These are phyloP conservation scores for Clonostachys solani DNA, from an alignment of 2,329 filamentous ascomycete genomes.

Conservation along the genomic window DNA sequence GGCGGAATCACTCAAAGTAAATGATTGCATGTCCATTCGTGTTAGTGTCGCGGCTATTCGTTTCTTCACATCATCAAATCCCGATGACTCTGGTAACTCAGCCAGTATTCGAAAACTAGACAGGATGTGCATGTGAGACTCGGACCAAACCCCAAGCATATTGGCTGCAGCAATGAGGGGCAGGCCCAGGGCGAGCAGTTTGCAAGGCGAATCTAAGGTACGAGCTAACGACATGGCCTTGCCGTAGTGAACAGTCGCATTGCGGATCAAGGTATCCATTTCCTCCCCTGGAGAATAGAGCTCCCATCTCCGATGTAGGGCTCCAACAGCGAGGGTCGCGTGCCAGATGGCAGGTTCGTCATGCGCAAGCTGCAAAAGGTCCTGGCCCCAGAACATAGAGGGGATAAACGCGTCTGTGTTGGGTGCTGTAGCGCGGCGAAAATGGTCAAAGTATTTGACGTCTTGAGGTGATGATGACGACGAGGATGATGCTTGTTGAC, in stretches of 20 bases:
- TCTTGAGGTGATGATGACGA: not conserved
- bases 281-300: not conserved
- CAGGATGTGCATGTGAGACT: constrained; percentile 21
- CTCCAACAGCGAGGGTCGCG: constrained; percentile 24
- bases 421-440: not conserved
- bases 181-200: constrained; percentile 21
- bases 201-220: constrained; percentile 12
- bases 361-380: constrained; percentile 24
- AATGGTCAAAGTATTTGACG: not conserved
- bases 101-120: constrained; percentile 13
- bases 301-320: constrained; percentile 18
- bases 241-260: constrained; percentile 18
- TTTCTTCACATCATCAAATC: not conserved
- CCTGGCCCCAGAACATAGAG: constrained; percentile 22
- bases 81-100: not conserved
- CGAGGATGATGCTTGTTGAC: no score
- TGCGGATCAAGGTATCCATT: constrained; percentile 6
- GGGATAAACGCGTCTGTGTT: constrained; percentile 3
- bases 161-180: constrained; percentile 23
- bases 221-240: constrained; percentile 17
- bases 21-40: constrained; percentile 23
- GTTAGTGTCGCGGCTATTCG: constrained; percentile 13
- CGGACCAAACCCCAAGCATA: constrained; percentile 20
- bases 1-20: constrained; percentile 22
- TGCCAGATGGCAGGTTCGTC: constrained; percentile 27